Base-by-base conservation (phyloP, 2,329 filamentous ascomycete species). In the Aaosphaeria pasadenensis region DNA sequence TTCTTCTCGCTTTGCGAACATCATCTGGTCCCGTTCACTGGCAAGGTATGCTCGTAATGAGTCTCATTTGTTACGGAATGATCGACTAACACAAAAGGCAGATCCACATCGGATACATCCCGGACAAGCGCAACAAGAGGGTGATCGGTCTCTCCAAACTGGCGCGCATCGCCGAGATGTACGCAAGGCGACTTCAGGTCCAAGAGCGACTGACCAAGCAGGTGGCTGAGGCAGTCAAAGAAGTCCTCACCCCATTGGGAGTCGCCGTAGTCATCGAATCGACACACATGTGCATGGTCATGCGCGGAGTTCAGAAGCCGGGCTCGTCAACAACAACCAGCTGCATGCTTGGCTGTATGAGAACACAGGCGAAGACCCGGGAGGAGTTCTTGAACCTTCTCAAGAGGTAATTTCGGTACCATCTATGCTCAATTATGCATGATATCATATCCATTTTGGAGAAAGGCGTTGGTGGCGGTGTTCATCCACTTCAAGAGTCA, bases 31-130 rank as follows among this genome's bases (percentile, higher is more conserved):
- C 94, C 94, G 1, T 99, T 99, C 64, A 92, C 83, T 3, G 94
- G 94, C 62, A 97, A 96, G 83, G 89, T 91, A 77, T 39, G 54
- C 17, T 24, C 17, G 17, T 24, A 24, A 24, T 24, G 17, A 24
- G 33, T 9, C n/a, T 36, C n/a, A 13, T 9, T 36, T 13, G 33
- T 13, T 36, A 24, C 17, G 17, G 17, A 24, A 24, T 24, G 17
- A 24, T 24, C 17, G 33, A 36, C 33, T 13, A 28, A 29, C 1
- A 7, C 4, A 24, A 24, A 24, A 24, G 17, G 17, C 39, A 95
- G 89, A 97, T 99, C 89, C 94, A 99, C 74, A 97, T 99, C 60
- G 94, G 91, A 49, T 99, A 99, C 73, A 97, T 99, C 54, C 94
- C 94, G 30, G 85, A 86, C 63, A 84, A 91, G 66, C 85, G 91